Evolutionary conservation across 2,329 filamentous ascomycete genomes (phyloP).

Genomic region (Aspergillus tubingensis): DNA sequence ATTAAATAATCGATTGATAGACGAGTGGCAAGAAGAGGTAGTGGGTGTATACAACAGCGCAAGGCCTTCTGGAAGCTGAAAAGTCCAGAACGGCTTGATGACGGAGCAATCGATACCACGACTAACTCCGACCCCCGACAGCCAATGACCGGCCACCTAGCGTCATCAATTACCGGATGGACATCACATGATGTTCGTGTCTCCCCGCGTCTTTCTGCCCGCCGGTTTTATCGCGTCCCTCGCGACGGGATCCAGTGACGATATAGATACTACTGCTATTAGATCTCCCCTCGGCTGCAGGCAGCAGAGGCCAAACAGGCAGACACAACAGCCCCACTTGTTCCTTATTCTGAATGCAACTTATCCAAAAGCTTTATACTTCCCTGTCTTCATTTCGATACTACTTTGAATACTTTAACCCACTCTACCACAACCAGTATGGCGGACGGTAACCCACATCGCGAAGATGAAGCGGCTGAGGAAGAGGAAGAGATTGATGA

Average conservation of each 20-base stretch:
- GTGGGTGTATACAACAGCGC: neutral
- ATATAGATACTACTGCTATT: neutral
- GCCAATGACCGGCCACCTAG: slow-evolving; percentile 32
- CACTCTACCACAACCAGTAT: slow-evolving; percentile 26
- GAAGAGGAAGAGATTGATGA: slow-evolving; percentile 52
- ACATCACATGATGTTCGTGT: slow-evolving; percentile 41
- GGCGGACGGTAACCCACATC: slow-evolving; percentile 39
- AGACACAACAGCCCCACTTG: slow-evolving; percentile 5
- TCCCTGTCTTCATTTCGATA: neutral
- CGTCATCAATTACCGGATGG: slow-evolving; percentile 31
- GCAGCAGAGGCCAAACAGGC: slow-evolving; percentile 25
- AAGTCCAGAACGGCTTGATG: slow-evolving; percentile 20
- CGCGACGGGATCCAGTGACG: neutral
- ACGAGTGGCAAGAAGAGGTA: neutral
- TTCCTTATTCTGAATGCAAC: neutral
- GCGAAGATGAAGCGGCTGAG: slow-evolving; percentile 44
- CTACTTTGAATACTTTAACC: neutral
- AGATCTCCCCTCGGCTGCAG: slow-evolving; percentile 10
- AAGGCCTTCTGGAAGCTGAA: neutral
- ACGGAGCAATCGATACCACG: slow-evolving; percentile 11
- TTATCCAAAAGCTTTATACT: neutral
- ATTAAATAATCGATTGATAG: neutral
- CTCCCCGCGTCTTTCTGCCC: slow-evolving; percentile 24
- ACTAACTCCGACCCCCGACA: slow-evolving; percentile 9
- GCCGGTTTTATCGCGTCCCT: slow-evolving; percentile 27